phyloP scores from a whole-genome alignment of 1,284 basidiomycete species.

The Pascua sp. region DNA sequence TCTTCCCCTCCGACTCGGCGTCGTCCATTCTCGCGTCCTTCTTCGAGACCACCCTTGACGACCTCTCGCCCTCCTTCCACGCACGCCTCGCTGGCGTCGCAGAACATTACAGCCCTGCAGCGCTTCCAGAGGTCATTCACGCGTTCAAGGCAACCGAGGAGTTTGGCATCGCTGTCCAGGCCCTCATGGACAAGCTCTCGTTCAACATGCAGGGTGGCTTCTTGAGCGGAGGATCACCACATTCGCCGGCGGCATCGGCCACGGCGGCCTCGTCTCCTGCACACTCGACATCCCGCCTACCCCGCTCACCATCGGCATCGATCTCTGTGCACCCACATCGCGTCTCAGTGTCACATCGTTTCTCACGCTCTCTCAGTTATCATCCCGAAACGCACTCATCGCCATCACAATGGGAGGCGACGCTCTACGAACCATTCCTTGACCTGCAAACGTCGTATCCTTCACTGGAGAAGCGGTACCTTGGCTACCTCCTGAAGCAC shows the following conservation, averaged over 20 bases:
- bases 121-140: conserved; percentile 66
- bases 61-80: conserved; percentile 71
- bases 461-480: conserved; percentile 64
- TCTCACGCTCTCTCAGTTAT: conserved; percentile 30
- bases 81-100: conserved; percentile 68
- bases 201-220: conserved; percentile 36
- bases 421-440: conserved; percentile 85
- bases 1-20: conserved; percentile 62
- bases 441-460: conserved; percentile 82
- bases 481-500: conserved; percentile 59
- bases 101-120: conserved; percentile 60
- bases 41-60: conserved; percentile 71
- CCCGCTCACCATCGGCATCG: conserved; percentile 2
- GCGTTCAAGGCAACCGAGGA: conserved; percentile 72
- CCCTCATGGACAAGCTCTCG: conserved; percentile 64
- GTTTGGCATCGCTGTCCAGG: conserved; percentile 67
- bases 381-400: conserved; percentile 12
- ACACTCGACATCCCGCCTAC: conserved; percentile 6
- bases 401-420: conserved; percentile 66
- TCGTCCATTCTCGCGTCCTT: conserved; percentile 69
- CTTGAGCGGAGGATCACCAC: conserved; percentile 17
- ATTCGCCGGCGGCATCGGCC: conserved; percentile 12
- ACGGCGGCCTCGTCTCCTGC: neutral
- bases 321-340: conserved; percentile 9
- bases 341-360: conserved; percentile 30